Evolutionary conservation across 2,329 filamentous ascomycete genomes (phyloP).

Genomic region (Mycosphaerelloides madeirae): DNA sequence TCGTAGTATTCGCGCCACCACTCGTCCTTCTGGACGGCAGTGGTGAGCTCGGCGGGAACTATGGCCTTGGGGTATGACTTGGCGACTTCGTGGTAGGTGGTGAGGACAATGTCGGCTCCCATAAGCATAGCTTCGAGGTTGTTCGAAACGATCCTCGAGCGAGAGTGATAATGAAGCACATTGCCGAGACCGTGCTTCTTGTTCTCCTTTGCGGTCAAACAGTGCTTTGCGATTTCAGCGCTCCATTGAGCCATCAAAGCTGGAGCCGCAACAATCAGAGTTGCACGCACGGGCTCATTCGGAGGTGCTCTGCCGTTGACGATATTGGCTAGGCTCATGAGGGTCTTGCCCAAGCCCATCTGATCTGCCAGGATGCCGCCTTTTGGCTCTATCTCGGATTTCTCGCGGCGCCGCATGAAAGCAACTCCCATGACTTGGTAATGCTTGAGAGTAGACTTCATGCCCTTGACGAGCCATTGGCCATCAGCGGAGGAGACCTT

Average conservation of each 20-base stretch:
- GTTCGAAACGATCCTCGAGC: conserved; percentile 6
- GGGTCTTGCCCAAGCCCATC: conserved; percentile 99
- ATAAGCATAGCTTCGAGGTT: conserved; percentile 7
- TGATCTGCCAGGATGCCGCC: conserved; percentile 91
- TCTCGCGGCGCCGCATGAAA: conserved; percentile 54
- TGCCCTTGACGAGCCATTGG: conserved; percentile 45
- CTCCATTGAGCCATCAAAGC: conserved; percentile 40
- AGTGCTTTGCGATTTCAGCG: conserved; percentile 27
- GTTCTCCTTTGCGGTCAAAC: conserved; percentile 9
- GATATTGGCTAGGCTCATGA: conserved; percentile 50
- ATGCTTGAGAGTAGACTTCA: conserved; percentile 42
- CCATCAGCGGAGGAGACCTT: conserved; percentile 27
- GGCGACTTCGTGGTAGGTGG: conserved; percentile 41
- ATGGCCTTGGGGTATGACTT: conserved; percentile 40
- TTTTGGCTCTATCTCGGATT: conserved; percentile 30
- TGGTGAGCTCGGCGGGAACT: conserved; percentile 35
- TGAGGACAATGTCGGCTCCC: conserved; percentile 32
- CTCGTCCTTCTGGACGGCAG: conserved; percentile 36
- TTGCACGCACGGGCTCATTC: conserved; percentile 27
- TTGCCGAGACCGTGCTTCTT: conserved; percentile 19
- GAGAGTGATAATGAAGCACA: conserved; percentile 16
- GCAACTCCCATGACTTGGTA: conserved; percentile 51
- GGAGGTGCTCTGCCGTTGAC: conserved; percentile 34
- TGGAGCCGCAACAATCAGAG: conserved; percentile 41
- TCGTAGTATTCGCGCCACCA: conserved; percentile 36